Base-by-base conservation (phyloP, 352 stramenopile genomes). In the Pythium utonaiense region DNA sequence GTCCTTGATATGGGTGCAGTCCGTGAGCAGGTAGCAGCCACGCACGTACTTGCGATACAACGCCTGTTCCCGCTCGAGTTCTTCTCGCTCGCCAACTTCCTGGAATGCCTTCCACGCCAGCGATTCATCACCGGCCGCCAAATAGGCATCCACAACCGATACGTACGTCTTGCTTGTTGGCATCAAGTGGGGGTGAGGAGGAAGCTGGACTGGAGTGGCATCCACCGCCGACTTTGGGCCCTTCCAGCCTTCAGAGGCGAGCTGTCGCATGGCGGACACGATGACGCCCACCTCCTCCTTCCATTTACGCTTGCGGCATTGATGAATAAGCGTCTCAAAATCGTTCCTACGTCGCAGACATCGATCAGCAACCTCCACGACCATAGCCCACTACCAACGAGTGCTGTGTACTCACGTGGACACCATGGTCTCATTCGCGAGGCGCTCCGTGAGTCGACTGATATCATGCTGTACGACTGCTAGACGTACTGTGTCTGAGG, bases 231-330 rank as follows among this genome's bases (percentile, higher is more conserved):
- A 49, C 3, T 33, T 50, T 16, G 45, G 44, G 25, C 53, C 42
- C 31, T 34, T 25, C 74, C 79, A 89, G 1, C 80, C 78, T 34
- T 75, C 69, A 0, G 74, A 65, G 5, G 75, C 73, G 10, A 92
- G 45, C 16, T 71, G 36, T 6, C 66, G 61, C 77, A 92, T 89
- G 1, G 73, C 75, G 12, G 83, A 58, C 19, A 89, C 60, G 64
- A 89, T 85, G 17, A 86, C 62, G 3, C 57, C 58, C 12, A 91
- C 67, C 47, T 88, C 77, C 30, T 92, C 75, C 40, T 88, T 89
- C 83, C 83, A 92, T 54, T 92, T 92, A 6, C 83, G 73, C 63
- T 92, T 92, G 13, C 83, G 80, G 53, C 83, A 92, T 45, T 92
- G 83, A 30, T 92, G 83, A 36, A 92, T 86, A 16, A 92, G 66